phyloP scores from a whole-genome alignment of 495 filamentous ascomycete genomes.

The Talaromyces stipitatus region DNA sequence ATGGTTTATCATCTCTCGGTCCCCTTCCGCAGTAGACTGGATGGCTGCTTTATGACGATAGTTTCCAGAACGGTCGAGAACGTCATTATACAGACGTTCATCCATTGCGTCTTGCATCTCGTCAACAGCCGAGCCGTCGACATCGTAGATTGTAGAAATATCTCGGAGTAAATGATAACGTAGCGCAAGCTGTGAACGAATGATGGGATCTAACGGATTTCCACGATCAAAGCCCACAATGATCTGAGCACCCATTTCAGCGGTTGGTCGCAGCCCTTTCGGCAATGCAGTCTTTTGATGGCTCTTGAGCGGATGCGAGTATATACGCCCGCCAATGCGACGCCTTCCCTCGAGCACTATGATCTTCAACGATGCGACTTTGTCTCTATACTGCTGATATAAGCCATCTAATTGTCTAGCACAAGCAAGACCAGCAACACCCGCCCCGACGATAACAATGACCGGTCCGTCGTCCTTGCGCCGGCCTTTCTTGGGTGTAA shows the following conservation, averaged over 20 bases:
- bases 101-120: constrained; percentile 72
- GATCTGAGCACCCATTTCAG: constrained; percentile 95
- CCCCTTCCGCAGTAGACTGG: constrained; percentile 70
- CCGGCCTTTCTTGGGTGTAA: constrained; percentile 34
- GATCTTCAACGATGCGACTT: constrained; percentile 61
- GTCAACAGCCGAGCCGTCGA: constrained; percentile 73
- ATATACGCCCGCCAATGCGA: constrained; percentile 88
- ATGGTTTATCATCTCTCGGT: constrained; percentile 73
- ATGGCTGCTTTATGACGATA: constrained; percentile 72
- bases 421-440: constrained; percentile 86
- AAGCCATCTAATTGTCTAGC: constrained; percentile 85
- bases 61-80: constrained; percentile 79
- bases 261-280: constrained; percentile 57
- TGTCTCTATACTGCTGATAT: constrained; percentile 65
- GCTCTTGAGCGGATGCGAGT: constrained; percentile 75
- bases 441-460: constrained; percentile 86
- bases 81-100: constrained; percentile 87
- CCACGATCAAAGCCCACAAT: constrained; percentile 94
- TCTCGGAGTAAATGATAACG: constrained; percentile 78
- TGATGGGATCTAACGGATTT: constrained; percentile 84
- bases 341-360: constrained; percentile 81
- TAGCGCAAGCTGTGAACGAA: constrained; percentile 84
- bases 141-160: constrained; percentile 84
- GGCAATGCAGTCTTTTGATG: constrained; percentile 42
- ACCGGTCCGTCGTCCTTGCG: constrained; percentile 48